A percentile compares a stretch with the other conserved stretches of the same genome.
phyloP scores from a whole-genome alignment of 2,329 filamentous ascomycete genomes.

The Claviceps sp. region DNA sequence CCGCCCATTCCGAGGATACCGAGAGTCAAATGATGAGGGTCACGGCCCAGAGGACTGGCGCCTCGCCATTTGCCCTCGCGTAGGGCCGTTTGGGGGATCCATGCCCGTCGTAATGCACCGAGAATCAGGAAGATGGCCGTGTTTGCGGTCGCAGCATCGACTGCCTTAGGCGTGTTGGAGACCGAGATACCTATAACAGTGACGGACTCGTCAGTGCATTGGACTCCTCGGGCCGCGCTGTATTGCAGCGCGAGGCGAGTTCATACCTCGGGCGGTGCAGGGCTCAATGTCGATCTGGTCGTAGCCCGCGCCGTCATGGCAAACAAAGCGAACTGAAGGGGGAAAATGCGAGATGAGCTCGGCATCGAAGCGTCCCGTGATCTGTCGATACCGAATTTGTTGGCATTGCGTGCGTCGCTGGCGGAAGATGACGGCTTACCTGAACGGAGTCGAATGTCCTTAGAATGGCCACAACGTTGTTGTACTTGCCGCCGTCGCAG shows the following conservation, averaged over 20 bases:
- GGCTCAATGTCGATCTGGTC: conserved; percentile 55
- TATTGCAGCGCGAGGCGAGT: not conserved
- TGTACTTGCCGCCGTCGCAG: conserved; percentile 41
- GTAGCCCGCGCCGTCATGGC: conserved; percentile 40
- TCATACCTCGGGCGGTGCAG: conserved; percentile 29
- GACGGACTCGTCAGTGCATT: not conserved
- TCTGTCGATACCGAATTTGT: conserved; percentile 9
- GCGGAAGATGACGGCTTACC: not conserved
- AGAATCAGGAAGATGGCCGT: conserved; percentile 58
- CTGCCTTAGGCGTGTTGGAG: conserved; percentile 54
- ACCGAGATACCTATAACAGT: conserved; percentile 32
- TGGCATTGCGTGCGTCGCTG: not conserved
- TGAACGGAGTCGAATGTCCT: conserved; percentile 32
- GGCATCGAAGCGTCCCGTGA: conserved; percentile 49
- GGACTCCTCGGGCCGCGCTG: too few species aligned
- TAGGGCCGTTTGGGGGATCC: conserved; percentile 43
- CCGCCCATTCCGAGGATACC: conserved; percentile 48
- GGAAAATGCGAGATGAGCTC: conserved; percentile 40
- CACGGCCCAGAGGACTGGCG: conserved; percentile 42
- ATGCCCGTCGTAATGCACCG: conserved; percentile 54
- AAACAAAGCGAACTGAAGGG: conserved; percentile 26
- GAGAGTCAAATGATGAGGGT: conserved; percentile 51
- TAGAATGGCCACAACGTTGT: conserved; percentile 44
- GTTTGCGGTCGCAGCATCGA: conserved; percentile 60
- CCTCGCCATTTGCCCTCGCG: conserved; percentile 44